phyloP scores from a whole-genome alignment of 768 basidiomycete genomes.

The Suillus plorans region DNA sequence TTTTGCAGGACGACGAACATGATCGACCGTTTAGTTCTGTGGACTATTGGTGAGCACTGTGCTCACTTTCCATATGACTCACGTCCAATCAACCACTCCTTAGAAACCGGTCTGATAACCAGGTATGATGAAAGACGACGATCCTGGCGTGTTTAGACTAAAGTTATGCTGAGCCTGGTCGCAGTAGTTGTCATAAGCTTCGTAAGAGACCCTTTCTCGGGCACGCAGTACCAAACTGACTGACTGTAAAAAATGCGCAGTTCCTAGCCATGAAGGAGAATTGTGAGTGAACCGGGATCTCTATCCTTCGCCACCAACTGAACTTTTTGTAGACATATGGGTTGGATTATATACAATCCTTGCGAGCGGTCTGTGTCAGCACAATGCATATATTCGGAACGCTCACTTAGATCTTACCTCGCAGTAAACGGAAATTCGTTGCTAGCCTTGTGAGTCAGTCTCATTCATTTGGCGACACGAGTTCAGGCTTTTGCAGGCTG shows the following conservation, averaged over 20 bases:
- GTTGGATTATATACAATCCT: slow-evolving; percentile 2
- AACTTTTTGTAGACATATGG: not conserved
- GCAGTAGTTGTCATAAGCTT: not conserved
- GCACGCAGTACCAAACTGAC: not conserved
- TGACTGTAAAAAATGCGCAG: not conserved
- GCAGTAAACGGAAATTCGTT: slow-evolving; percentile 1
- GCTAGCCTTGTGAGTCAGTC: not conserved
- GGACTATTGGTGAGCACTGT: slow-evolving; percentile 2
- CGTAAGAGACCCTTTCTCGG: not conserved
- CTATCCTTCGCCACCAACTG: not conserved
- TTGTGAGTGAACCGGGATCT: not conserved
- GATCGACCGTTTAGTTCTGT: not conserved
- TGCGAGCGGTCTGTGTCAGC: not conserved
- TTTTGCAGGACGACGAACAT: not conserved
- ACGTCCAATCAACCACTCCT: not conserved
- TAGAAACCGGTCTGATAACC: slow-evolving; percentile 6
- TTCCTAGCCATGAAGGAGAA: slow-evolving; percentile 1
- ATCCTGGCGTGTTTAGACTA: not conserved
- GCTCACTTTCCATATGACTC: not conserved
- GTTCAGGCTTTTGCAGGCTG: not conserved
- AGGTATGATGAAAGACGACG: not conserved
- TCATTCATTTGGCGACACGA: not conserved
- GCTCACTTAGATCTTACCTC: not conserved
- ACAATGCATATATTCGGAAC: not conserved
- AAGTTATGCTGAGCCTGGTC: not conserved